These are phyloP conservation scores for Zygosaccharomyces siamensis DNA, from an alignment of 805 yeast genomes.

Conservation along the genomic window DNA sequence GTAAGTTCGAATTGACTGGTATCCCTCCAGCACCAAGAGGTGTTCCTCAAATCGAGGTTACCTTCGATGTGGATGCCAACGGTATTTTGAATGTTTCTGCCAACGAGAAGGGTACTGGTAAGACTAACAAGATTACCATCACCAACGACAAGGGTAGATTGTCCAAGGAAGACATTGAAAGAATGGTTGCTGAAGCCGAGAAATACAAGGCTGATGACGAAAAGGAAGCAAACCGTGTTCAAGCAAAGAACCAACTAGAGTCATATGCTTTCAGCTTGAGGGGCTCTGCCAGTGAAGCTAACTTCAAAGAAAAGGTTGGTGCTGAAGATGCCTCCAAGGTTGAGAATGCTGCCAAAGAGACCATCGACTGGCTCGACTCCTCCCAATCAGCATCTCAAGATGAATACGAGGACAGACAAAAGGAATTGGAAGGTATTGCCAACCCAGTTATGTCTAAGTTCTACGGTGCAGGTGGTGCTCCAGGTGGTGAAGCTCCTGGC, in stretches of 20 bases:
- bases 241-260: conserved; percentile 92
- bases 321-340: conserved; percentile 64
- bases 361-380: conserved; percentile 87
- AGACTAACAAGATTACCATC: conserved; percentile 93
- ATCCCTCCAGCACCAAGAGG: conserved; percentile 99
- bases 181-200: conserved; percentile 97
- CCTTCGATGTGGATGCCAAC: conserved; percentile 94
- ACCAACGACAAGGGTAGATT: conserved; percentile 98
- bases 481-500: conserved; percentile 60
- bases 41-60: conserved; percentile 96
- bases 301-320: conserved; percentile 74
- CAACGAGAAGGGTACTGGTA: conserved; percentile 97
- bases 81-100: conserved; percentile 97
- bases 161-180: conserved; percentile 95
- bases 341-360: conserved; percentile 75
- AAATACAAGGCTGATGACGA: conserved; percentile 96
- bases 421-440: conserved; percentile 91
- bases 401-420: conserved; percentile 88
- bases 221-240: conserved; percentile 87
- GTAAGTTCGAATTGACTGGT: conserved; percentile 94
- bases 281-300: conserved; percentile 70
- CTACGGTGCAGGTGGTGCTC: conserved; percentile 89
- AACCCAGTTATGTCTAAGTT: conserved; percentile 97
- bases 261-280: conserved; percentile 91
- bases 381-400: conserved; percentile 90